These are phyloP conservation scores for Hygrocybe coccinea DNA, from an alignment of 768 basidiomycete species.

Conservation along the genomic window DNA sequence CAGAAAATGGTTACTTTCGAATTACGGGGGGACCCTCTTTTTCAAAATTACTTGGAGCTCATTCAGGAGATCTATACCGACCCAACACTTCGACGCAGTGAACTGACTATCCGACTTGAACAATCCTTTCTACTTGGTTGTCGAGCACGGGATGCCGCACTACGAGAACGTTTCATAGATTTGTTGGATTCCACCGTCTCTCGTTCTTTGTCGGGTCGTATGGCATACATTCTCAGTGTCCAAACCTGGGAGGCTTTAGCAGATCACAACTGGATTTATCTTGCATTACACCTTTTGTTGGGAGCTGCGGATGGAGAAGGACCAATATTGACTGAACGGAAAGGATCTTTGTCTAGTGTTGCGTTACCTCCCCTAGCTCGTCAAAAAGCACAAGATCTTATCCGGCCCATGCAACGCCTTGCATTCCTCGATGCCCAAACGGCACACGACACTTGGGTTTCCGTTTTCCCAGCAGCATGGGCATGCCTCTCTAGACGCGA, in stretches of 20 bases:
- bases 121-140: conserved; percentile 91
- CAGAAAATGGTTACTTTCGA: conserved; percentile 87
- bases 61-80: conserved; percentile 95
- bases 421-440: conserved; percentile 72
- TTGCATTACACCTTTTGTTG: conserved; percentile 84
- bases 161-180: conserved; percentile 85
- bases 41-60: conserved; percentile 78
- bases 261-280: conserved; percentile 90
- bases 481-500: conserved; percentile 78
- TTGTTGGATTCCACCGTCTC: conserved; percentile 86
- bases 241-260: conserved; percentile 93
- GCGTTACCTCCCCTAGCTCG: conserved; percentile 32
- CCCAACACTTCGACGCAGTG: conserved; percentile 78
- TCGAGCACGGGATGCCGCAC: conserved; percentile 68
- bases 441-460: conserved; percentile 82
- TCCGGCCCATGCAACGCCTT: conserved; percentile 78
- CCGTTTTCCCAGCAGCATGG: conserved; percentile 85
- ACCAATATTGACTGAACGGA: conserved; percentile 37
- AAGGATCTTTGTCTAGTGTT: conserved; percentile 29
- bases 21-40: conserved; percentile 67
- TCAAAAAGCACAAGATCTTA: conserved; percentile 48
- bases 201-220: conserved; percentile 69
- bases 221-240: conserved; percentile 86
- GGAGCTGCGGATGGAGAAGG: conserved; percentile 51
- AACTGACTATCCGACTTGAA: conserved; percentile 89